Base-by-base conservation (phyloP, 2,329 filamentous ascomycete species). In the Aureobasidium sp. region DNA sequence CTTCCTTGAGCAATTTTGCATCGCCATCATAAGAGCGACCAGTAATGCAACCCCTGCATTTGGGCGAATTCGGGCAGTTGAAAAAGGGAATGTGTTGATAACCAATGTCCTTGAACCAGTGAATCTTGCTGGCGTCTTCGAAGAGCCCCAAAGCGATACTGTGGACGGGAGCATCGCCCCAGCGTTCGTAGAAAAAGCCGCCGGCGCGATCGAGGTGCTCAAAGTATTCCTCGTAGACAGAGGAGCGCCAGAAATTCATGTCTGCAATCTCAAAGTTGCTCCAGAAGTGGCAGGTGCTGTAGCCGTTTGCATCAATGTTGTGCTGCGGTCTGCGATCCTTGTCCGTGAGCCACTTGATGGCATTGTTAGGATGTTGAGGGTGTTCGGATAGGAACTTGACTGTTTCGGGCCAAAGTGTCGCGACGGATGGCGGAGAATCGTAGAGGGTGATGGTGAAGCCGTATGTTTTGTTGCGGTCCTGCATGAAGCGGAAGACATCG, bases 231-330 rank as follows among this genome's bases (percentile, higher is more conserved):
- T 96, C 89, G 72, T 99, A 99, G 49, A 85, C 82, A 73, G 92
- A 85, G 71, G 91, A 90, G 53, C 94, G 82, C 90, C 91, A 99
- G 76, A 99, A 96, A 65, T 84, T 84, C 83, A 99, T 84, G 74
- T 97, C 91, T 51, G 84, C 93, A 69, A 99, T 93, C 76, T 99
- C 94, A 70, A 99, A 99, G 76, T 99, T 99, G 70, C 88, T 94
- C 94, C 94, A 99, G 80, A 99, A 99, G 76, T 99, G 94, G 74
- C 94, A 99, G 2, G 94, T 97, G 37, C 91, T 96, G 79, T 96
- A 99, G 37, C 94, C 94, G 70, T 96, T 89, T 7, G 93, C 93
- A 65, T 87, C 85, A 60, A 81, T 74, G 71, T 91, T 90, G 74
- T 96, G 89, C 15, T 90, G 84, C 0, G 93, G 92, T 53, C 94